Evolutionary conservation across 1,139 yeast species (phyloP), one percentile per base, ranked within the genome.

Genomic region (Magnusiomyces paraingens): DNA sequence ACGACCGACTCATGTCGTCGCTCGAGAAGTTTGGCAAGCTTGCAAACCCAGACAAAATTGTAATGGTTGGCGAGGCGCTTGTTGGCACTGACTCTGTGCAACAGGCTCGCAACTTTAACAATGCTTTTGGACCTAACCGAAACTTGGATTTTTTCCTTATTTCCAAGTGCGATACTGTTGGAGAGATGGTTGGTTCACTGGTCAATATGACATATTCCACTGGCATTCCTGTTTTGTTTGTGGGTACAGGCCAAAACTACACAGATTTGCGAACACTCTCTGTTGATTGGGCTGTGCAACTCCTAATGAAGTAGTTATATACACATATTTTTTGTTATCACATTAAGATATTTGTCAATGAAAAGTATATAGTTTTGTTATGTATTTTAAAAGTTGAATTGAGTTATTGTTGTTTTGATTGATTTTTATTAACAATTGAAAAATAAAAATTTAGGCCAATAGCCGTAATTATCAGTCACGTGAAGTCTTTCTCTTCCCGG

Each of bases 171-270:
- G 99, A 93, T 67, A 93, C 99, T 0, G 99, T 93, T 29, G 99
- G 99, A 20, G 97, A 91, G 63, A 77, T 93, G 79, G 86, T 93
- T 41, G 99, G 99, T 21, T 83, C 96, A 0, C 88, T 94, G 90
- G 96, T 93, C 35, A 91, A 93, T 69, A 89, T 93, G 96, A 96
- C 95, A 1, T 88, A 87, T 77, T 93, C 97, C 3, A 93, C 99
- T 0, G 90, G 90, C 43, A 94, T 93, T 20, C 99, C 99, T 0
- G 94, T 93, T 47, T 75, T 93, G 61, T 93, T 93, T 71, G 94
- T 93, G 54, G 99, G 99, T 32, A 90, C 93, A 1, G 99, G 99
- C 11, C 99, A 93, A 73, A 93, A 95, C 1, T 93, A 94, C 64
- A 93, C 99, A 0, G 99, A 93, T 70, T 76, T 93, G 58, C 82